Conservation (phyloP, 148 eudicot genomes). For the Spergularia bocconei region DNA sequence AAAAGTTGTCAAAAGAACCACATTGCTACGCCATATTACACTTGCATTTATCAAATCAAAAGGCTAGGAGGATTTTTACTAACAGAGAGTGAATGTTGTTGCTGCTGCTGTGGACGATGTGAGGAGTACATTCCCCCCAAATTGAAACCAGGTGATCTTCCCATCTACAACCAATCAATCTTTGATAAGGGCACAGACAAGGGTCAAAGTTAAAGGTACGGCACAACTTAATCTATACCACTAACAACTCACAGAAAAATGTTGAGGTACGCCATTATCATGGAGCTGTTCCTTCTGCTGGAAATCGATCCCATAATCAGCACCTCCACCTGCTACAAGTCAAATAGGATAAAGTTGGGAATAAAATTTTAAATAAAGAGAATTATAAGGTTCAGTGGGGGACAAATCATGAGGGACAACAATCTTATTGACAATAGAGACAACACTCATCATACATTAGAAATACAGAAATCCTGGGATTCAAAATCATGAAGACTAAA, state of each 20-base stretch:
- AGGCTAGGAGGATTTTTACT: constrained; percentile 49
- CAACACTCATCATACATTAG: neutral
- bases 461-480: neutral
- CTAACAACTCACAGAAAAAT: constrained; percentile 63
- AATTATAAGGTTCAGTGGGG: neutral
- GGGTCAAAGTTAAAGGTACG: neutral
- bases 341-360: neutral
- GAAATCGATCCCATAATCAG: constrained; percentile 75
- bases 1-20: neutral
- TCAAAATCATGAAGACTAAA: neutral
- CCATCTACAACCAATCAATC: constrained; percentile 51
- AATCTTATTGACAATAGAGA: neutral
- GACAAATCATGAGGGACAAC: neutral
- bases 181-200: constrained; percentile 15
- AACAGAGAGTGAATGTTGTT: constrained; percentile 60
- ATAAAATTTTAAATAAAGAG: neutral
- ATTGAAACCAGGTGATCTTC: constrained; percentile 85
- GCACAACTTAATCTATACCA: constrained; percentile 14
- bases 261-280: constrained; percentile 66
- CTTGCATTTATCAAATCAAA: constrained; percentile 11
- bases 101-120: constrained; percentile 82
- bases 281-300: constrained; percentile 91
- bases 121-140: constrained; percentile 77
- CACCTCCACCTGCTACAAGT: constrained; percentile 62
- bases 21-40: neutral